phyloP scores from a whole-genome alignment of 177 flowering plant genomes.

The Vitis hybrid region DNA sequence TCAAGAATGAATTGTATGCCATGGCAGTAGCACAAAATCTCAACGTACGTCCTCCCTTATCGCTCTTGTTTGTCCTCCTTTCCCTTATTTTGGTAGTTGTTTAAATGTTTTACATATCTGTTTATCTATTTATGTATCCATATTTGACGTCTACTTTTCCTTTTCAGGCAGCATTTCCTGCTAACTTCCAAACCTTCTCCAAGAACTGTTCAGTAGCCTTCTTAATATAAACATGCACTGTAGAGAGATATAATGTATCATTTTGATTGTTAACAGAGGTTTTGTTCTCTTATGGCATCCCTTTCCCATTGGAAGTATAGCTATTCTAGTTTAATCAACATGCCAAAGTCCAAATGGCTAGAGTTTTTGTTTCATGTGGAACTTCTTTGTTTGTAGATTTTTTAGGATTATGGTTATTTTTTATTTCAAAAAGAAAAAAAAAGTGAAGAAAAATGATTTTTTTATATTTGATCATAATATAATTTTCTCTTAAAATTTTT shows the following conservation, averaged over 20 bases:
- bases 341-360: too few species aligned
- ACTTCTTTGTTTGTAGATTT: too few species aligned
- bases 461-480: too few species aligned
- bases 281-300: too few species aligned
- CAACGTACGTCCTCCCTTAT: conserved; percentile 15
- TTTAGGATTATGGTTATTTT: too few species aligned
- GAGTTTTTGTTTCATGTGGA: too few species aligned
- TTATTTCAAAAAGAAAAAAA: too few species aligned
- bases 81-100: background rate
- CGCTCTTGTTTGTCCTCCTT: background rate
- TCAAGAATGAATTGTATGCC: conserved; percentile 10
- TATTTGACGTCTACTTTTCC: background rate
- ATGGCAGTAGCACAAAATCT: conserved; percentile 6
- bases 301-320: too few species aligned
- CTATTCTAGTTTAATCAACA: too few species aligned
- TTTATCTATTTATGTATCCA: too few species aligned
- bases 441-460: accelerated
- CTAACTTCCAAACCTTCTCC: conserved; percentile 19
- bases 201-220: conserved; percentile 34
- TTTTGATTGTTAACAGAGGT: too few species aligned
- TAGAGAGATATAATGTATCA: too few species aligned
- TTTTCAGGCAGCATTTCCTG: conserved; percentile 30
- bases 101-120: background rate
- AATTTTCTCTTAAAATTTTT: accelerated
- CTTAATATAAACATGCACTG: background rate